These are phyloP conservation scores for Salinomyces thailandicus DNA, from an alignment of 2,329 filamentous ascomycete genomes.

Conservation along the genomic window DNA sequence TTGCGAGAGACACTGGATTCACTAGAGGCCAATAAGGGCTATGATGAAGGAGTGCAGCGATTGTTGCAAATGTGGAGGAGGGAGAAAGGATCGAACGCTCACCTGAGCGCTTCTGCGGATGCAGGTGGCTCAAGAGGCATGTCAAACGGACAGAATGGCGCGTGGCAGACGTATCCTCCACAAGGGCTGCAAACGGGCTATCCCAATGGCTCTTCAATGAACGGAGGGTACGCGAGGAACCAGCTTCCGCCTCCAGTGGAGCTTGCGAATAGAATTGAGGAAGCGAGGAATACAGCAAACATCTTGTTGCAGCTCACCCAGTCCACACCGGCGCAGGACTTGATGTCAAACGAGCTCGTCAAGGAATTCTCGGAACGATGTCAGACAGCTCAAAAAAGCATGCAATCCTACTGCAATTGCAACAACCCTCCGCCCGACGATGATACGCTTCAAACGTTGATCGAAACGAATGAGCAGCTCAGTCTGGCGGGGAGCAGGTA, in stretches of 20 bases:
- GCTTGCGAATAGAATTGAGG: constrained; percentile 72
- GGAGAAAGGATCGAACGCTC: constrained; percentile 51
- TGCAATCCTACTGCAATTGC: constrained; percentile 76
- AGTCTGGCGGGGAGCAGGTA: constrained; percentile 73
- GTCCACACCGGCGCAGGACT: constrained; percentile 65
- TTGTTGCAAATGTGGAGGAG: constrained; percentile 80
- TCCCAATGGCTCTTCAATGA: background rate
- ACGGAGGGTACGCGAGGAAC: background rate
- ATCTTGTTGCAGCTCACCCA: constrained; percentile 86
- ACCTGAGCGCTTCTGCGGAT: constrained; percentile 7
- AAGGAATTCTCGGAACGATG: constrained; percentile 87
- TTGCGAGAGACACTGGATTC: constrained; percentile 75
- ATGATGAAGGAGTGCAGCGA: constrained; percentile 62
- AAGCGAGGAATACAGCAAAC: constrained; percentile 82
- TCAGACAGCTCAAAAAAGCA: constrained; percentile 64
- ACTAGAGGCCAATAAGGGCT: constrained; percentile 59
- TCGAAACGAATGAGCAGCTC: constrained; percentile 89
- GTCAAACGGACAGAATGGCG: background rate
- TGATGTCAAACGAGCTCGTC: constrained; percentile 76
- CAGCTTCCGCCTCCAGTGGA: constrained; percentile 58
- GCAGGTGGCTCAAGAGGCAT: background rate
- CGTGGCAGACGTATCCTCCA: constrained; percentile 1
- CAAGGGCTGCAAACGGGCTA: constrained; percentile 2
- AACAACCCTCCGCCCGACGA: constrained; percentile 77
- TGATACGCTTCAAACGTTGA: constrained; percentile 83